These are phyloP conservation scores for Chrysanthemum seticuspe DNA, from an alignment of 129 eudicot genomes.

Conservation along the genomic window DNA sequence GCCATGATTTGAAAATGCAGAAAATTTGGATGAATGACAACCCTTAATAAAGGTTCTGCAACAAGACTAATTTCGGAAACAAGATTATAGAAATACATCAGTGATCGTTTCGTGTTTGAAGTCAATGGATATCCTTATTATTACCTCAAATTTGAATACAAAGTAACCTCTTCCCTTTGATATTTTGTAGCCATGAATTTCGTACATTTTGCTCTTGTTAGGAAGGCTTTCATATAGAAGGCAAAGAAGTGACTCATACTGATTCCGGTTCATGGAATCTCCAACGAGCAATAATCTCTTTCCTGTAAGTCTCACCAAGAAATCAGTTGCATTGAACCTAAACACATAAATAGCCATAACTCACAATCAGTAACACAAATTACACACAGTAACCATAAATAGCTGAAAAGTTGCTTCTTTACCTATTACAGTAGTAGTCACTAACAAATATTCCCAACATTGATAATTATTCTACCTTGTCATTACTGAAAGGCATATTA, in stretches of 20 bases:
- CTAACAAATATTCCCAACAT: too few species aligned
- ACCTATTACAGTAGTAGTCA: background rate
- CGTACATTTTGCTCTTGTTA: conserved; percentile 81
- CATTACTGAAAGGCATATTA: too few species aligned
- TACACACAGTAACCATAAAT: background rate
- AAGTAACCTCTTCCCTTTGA: conserved; percentile 92
- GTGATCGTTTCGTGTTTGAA: background rate
- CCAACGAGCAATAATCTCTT: conserved; percentile 91
- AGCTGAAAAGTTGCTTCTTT: conserved; percentile 9
- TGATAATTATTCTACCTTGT: too few species aligned
- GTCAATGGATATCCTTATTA: background rate
- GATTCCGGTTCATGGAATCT: conserved; percentile 96
- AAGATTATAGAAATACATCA: conserved; percentile 3
- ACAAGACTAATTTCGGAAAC: background rate
- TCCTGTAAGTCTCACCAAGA: conserved; percentile 74
- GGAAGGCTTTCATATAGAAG: conserved; percentile 70
- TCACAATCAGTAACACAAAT: conserved; percentile 4
- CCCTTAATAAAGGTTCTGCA: background rate
- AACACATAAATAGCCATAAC: conserved; percentile 24
- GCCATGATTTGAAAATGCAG: background rate
- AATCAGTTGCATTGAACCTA: conserved; percentile 88
- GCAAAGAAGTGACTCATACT: conserved; percentile 90
- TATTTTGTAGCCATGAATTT: conserved; percentile 74
- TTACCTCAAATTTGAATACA: conserved; percentile 87
- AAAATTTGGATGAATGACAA: background rate